These are phyloP conservation scores for Astrothelium macrocarpum DNA, from an alignment of 495 filamentous ascomycete genomes.

Conservation along the genomic window DNA sequence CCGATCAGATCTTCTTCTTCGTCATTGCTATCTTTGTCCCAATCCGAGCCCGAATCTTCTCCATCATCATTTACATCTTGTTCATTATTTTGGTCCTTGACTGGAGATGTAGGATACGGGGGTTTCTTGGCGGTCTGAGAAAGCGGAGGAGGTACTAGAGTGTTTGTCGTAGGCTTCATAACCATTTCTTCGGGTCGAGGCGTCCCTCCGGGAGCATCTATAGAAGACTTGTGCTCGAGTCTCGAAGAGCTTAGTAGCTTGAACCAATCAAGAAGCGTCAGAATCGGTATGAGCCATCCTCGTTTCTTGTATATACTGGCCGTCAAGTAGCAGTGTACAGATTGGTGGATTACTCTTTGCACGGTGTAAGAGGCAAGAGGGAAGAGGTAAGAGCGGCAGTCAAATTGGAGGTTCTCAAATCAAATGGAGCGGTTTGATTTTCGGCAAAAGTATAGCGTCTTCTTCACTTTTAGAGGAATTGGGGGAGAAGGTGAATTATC, in stretches of 20 bases:
- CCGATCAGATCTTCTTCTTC: neutral
- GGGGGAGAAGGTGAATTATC: neutral
- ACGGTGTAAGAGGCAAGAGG: too few species aligned
- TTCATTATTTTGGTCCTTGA: neutral
- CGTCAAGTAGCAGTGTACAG: too few species aligned
- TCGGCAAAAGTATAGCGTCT: too few species aligned
- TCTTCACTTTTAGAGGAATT: too few species aligned
- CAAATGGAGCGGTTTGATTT: neutral
- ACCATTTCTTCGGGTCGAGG: conserved; percentile 1
- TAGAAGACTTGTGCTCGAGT: neutral
- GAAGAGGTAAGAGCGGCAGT: too few species aligned
- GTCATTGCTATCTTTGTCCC: conserved; percentile 10
- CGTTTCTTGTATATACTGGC: too few species aligned
- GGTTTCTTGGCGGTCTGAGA: conserved; percentile 24
- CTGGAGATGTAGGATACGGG: conserved; percentile 24
- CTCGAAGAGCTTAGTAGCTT: too few species aligned
- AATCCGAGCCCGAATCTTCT: neutral
- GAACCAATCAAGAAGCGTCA: too few species aligned
- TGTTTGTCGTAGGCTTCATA: conserved; percentile 8
- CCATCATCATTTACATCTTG: neutral
- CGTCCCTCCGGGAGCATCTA: neutral
- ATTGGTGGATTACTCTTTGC: too few species aligned
- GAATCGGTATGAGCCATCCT: too few species aligned
- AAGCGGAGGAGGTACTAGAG: conserved; percentile 23
- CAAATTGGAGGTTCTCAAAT: too few species aligned